Percentiles rank a stretch among this genome's conserved stretches.
Evolutionary conservation across 1,284 basidiomycete genomes (phyloP).

Genomic region (Austroboletus sp.): DNA sequence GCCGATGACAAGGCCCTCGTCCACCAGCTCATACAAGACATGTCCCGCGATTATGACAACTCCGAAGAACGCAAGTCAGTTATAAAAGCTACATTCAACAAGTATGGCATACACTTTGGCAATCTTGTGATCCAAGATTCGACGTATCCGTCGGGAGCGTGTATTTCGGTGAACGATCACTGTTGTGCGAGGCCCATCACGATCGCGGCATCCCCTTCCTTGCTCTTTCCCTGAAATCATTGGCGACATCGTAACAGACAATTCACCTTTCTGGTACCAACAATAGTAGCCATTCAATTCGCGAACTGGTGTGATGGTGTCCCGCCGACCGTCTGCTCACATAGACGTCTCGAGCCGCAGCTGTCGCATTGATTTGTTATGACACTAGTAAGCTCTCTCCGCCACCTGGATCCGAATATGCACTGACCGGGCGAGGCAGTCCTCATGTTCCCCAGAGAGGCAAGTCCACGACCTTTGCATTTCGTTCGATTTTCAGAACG

Average conservation of each 20-base stretch:
- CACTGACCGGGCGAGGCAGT: constrained; percentile 1
- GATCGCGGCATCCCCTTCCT: neutral
- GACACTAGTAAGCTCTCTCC: constrained; percentile 8
- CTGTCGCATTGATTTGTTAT: constrained; percentile 16
- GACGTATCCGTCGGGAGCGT: too few species aligned
- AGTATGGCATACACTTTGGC: too few species aligned
- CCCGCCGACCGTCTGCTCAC: neutral
- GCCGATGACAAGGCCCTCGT: too few species aligned
- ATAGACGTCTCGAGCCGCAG: constrained; percentile 8
- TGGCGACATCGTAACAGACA: constrained; percentile 8
- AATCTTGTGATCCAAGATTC: too few species aligned
- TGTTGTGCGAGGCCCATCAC: too few species aligned
- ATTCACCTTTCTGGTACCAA: constrained; percentile 11
- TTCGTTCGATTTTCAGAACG: neutral
- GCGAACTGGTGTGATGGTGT: constrained; percentile 16
- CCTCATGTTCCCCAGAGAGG: constrained; percentile 20
- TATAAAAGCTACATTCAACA: too few species aligned
- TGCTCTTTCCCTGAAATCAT: constrained; percentile 3
- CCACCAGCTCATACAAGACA: too few species aligned
- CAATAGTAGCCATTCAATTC: constrained; percentile 11
- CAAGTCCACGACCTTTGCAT: neutral
- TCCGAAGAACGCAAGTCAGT: too few species aligned
- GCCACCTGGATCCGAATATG: neutral
- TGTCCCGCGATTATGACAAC: too few species aligned
- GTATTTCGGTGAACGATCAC: too few species aligned